Evolutionary conservation across 2,329 filamentous ascomycete species (phyloP).

Genomic region (Paradendryphiella salina): DNA sequence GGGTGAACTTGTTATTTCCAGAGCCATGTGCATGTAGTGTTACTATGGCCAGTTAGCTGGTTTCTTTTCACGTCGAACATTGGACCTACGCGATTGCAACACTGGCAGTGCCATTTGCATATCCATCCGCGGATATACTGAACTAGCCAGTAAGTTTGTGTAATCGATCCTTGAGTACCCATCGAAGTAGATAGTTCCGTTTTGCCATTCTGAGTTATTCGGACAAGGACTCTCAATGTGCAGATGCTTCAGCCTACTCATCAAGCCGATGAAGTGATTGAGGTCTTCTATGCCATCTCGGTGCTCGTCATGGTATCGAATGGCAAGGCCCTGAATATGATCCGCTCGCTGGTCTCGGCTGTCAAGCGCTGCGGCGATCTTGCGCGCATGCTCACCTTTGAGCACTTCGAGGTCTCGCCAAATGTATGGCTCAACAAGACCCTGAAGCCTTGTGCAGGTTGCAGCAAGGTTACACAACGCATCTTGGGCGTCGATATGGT

Average conservation of each 20-base stretch:
- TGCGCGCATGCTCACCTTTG: constrained; percentile 31
- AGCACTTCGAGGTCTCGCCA: constrained; percentile 39
- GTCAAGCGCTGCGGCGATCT: constrained; percentile 30
- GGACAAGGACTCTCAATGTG: constrained; percentile 43
- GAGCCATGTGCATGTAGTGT: constrained; percentile 41
- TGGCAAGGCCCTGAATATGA: constrained; percentile 35
- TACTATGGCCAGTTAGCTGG: constrained; percentile 27
- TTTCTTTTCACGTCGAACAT: background rate
- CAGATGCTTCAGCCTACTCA: constrained; percentile 37
- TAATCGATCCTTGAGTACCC: constrained; percentile 40
- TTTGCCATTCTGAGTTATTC: constrained; percentile 41
- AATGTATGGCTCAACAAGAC: constrained; percentile 40
- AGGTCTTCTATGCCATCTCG: constrained; percentile 38
- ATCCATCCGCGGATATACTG: constrained; percentile 26
- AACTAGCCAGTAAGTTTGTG: constrained; percentile 32
- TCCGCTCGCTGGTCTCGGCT: constrained; percentile 28
- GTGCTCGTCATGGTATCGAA: constrained; percentile 31
- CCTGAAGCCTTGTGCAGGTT: constrained; percentile 37
- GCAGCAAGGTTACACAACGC: constrained; percentile 36
- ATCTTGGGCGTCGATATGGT: constrained; percentile 31
- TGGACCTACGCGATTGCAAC: constrained; percentile 39
- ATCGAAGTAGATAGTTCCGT: constrained; percentile 25
- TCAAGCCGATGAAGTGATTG: constrained; percentile 31
- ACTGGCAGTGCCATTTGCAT: constrained; percentile 25
- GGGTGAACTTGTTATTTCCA: constrained; percentile 31